Base-by-base conservation (phyloP, 495 filamentous ascomycete genomes). In the Neurospora sp. region DNA sequence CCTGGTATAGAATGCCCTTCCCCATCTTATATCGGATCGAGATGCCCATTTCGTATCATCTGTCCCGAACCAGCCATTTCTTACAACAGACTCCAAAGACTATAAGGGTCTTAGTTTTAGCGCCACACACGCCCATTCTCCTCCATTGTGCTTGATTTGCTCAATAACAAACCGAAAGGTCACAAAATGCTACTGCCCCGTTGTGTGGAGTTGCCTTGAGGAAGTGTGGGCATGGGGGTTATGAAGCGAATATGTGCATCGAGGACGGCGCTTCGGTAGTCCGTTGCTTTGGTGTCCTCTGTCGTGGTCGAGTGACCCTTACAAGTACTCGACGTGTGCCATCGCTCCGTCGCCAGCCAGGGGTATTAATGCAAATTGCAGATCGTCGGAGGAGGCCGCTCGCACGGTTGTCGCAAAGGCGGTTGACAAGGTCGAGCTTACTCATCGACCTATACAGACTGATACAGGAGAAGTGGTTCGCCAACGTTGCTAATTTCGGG, bases 401-500 rank as follows among this genome's bases (percentile, higher is more conserved):
- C 27, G 54, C 14, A 66, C 54, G 2, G 54, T 66, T 66, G 31
- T 66, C 12, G 54, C 54, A 8, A 59, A 66, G 14, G 14, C 12
- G 2, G 5, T 37, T 35, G 31, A 35, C 54, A 66, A 6, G 5
- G 14, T 18, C 27, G 3, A 66, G 54, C 8, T 37, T 18, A 37
- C 27, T 66, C 54, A 18, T 35, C 27, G 23, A 18, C 27, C 54
- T 66, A 66, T 66, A 66, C 54, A 71, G 90, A 90, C 81, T 95
- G 93, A 81, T 99, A 99, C 72, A 99, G 89, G 38, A 99, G 85
- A 44, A 99, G 85, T n/a, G 96, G 96, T 82, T 99, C 96, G 79
- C 96, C 96, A 69, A 97, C 90, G 79, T 98, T 94, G 81, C 97
- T 95, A 79, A 99, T 98, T 82, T 99, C 96, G 11, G 96, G 96